Evolutionary conservation across 176 grass and related monocot genomes (phyloP).

Genomic region (Echinochloa phyllopogon): DNA sequence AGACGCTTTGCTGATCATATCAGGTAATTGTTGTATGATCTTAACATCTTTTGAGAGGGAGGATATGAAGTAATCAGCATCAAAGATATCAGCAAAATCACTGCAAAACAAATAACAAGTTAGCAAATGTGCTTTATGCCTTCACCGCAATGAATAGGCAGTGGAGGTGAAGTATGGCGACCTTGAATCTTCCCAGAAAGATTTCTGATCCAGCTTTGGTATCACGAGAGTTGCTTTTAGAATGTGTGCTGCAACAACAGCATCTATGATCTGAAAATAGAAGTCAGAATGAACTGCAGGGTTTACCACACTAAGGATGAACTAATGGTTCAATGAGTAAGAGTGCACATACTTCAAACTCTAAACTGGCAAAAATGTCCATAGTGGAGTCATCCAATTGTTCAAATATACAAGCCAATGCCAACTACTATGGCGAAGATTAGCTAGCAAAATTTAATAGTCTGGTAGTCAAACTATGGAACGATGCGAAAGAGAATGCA

Average conservation of each 20-base stretch:
- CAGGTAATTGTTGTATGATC: conserved; percentile 61
- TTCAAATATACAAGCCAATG: neutral
- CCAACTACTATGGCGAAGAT: neutral
- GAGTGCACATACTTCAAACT: neutral
- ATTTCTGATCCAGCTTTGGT: conserved; percentile 66
- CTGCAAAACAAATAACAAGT: conserved; percentile 42
- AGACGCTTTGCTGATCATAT: conserved; percentile 32
- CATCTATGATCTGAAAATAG: conserved; percentile 70
- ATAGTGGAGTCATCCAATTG: neutral
- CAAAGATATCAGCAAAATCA: conserved; percentile 75
- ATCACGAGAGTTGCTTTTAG: conserved; percentile 74
- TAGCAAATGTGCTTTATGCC: neutral
- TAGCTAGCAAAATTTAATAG: neutral
- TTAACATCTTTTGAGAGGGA: conserved; percentile 65
- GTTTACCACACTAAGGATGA: neutral
- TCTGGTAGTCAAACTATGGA: neutral
- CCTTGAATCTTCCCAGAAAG: conserved; percentile 85
- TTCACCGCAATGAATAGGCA: conserved; percentile 17
- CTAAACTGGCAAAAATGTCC: neutral
- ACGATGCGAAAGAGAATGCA: neutral
- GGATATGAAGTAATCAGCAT: conserved; percentile 72
- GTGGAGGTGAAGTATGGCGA: conserved; percentile 31
- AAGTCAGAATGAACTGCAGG: neutral
- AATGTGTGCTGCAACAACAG: conserved; percentile 66
- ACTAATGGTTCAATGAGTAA: neutral